Evolutionary conservation across 2,329 filamentous ascomycete genomes (phyloP).

Genomic region (Hymenoscyphus repandus): DNA sequence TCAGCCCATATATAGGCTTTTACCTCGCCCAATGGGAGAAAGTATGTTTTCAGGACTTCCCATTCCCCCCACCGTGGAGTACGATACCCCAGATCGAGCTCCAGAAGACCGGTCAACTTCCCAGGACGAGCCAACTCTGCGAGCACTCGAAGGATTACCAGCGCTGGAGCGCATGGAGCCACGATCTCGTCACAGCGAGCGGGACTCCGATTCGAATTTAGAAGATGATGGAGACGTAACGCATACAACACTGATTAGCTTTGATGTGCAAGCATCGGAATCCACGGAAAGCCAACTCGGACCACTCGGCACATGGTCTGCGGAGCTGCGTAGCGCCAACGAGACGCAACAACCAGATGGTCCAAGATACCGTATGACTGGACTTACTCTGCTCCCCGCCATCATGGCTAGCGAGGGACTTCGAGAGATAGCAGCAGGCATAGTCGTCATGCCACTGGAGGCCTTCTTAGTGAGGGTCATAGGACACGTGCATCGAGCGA

Average conservation of each 20-base stretch:
- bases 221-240: constrained; percentile 29
- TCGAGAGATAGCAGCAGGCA: constrained; percentile 23
- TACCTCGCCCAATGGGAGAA: constrained; percentile 28
- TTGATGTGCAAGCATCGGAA: constrained; percentile 31
- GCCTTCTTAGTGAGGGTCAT: constrained; percentile 28
- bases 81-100: constrained; percentile 20
- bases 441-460: constrained; percentile 30
- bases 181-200: constrained; percentile 9
- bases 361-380: constrained; percentile 28
- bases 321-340: constrained; percentile 31
- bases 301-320: constrained; percentile 28
- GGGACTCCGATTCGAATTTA: constrained; percentile 23
- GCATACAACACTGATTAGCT: constrained; percentile 30
- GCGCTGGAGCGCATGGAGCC: constrained; percentile 15
- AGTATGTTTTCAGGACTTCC: constrained; percentile 24
- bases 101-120: constrained; percentile 5
- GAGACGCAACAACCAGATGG: constrained; percentile 22
- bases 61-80: constrained; percentile 18
- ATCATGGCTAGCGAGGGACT: constrained; percentile 30
- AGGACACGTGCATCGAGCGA: constrained; percentile 22
- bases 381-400: constrained; percentile 30
- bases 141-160: constrained; percentile 28
- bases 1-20: constrained; percentile 25
- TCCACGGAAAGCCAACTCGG: constrained; percentile 13
- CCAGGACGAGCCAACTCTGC: constrained; percentile 26